phyloP scores from a whole-genome alignment of 768 basidiomycete species.

The Paxillus involutus region DNA sequence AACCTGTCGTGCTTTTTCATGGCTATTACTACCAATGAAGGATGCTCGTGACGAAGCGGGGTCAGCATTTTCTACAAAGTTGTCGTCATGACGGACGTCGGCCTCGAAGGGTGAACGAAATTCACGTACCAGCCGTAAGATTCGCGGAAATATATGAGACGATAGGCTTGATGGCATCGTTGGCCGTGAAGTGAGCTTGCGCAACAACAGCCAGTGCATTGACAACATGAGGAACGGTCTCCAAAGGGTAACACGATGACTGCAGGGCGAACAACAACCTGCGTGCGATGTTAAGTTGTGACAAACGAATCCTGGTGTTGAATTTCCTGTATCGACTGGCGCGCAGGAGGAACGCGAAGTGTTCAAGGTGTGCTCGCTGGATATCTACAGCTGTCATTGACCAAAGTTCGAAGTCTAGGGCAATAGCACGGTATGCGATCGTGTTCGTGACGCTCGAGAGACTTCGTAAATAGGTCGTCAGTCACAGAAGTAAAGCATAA shows the following conservation, averaged over 20 bases:
- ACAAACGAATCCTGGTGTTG: conserved; percentile 72
- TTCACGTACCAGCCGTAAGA: conserved; percentile 58
- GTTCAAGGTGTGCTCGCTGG: conserved; percentile 77
- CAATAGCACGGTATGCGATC: conserved; percentile 78
- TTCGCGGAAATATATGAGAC: conserved; percentile 85
- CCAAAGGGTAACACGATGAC: conserved; percentile 69
- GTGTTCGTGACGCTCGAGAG: conserved; percentile 82
- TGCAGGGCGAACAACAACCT: conserved; percentile 82
- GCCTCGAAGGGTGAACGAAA: background rate
- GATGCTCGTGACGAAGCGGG: conserved; percentile 14
- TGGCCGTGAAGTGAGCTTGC: conserved; percentile 66
- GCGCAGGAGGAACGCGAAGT: conserved; percentile 73
- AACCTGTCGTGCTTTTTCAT: conserved; percentile 65
- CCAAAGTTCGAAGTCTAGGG: conserved; percentile 92
- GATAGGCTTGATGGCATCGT: conserved; percentile 80
- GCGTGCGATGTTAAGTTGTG: conserved; percentile 69
- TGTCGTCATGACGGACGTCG: background rate
- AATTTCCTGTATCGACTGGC: conserved; percentile 75
- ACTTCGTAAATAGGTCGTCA: conserved; percentile 37
- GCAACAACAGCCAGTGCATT: conserved; percentile 62
- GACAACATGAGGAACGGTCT: conserved; percentile 46
- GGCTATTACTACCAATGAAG: conserved; percentile 27
- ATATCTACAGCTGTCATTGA: conserved; percentile 67
- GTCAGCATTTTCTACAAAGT: conserved; percentile 1
- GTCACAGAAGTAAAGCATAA: background rate